Evolutionary conservation across 805 yeast species (phyloP).

Genomic region (Candida pseudofarinosa): DNA sequence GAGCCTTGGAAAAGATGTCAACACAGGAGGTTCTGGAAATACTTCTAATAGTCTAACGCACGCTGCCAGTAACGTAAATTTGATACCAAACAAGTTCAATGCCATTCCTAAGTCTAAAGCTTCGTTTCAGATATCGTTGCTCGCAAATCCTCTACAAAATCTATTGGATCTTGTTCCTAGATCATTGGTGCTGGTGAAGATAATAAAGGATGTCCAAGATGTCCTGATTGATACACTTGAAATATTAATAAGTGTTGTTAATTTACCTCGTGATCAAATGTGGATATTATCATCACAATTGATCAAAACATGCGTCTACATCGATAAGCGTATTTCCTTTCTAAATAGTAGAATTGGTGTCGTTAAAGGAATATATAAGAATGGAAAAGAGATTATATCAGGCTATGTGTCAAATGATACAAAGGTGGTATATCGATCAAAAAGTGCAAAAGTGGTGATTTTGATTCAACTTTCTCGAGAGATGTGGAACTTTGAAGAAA

Average conservation of each 20-base stretch:
- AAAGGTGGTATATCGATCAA: conserved; percentile 82
- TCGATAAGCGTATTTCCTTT: conserved; percentile 61
- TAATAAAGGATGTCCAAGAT: conserved; percentile 37
- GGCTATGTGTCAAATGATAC: conserved; percentile 75
- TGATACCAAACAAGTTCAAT: conserved; percentile 1
- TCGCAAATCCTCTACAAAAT: conserved; percentile 56
- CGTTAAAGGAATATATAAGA: conserved; percentile 58
- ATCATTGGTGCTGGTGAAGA: conserved; percentile 54
- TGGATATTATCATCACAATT: conserved; percentile 73
- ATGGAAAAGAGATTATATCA: conserved; percentile 68
- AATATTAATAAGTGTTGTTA: conserved; percentile 71
- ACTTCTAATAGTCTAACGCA: neutral
- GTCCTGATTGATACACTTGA: conserved; percentile 83
- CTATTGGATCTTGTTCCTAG: conserved; percentile 64
- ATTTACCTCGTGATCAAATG: conserved; percentile 87
- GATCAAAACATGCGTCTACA: conserved; percentile 60
- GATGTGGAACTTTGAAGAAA: conserved; percentile 98
- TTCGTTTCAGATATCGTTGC: conserved; percentile 48
- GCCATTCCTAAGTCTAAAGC: conserved; percentile 13
- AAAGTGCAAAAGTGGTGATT: conserved; percentile 78
- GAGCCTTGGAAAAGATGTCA: neutral
- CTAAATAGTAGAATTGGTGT: conserved; percentile 58
- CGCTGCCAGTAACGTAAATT: neutral
- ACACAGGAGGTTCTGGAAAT: neutral
- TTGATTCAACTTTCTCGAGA: conserved; percentile 87